These are phyloP conservation scores for Desmodesmus armatus DNA, from an alignment of 139 green algal species.

Conservation along the genomic window DNA sequence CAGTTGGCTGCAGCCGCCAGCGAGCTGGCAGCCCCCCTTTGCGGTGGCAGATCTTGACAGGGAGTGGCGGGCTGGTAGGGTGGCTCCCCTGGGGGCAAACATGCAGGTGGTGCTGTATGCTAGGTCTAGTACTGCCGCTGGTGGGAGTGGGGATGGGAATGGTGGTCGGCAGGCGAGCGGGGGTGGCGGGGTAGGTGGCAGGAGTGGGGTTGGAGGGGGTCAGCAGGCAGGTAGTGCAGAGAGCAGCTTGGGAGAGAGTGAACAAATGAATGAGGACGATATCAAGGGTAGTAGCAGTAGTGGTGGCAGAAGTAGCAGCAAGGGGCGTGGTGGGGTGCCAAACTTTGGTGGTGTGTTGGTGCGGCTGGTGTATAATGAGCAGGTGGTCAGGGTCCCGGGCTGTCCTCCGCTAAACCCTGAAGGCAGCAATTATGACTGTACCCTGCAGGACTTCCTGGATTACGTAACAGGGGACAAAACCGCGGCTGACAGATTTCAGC, in stretches of 20 bases:
- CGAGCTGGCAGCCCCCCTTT: constrained; percentile 27
- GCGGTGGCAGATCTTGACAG: constrained; percentile 19
- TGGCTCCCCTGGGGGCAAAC: constrained; percentile 60
- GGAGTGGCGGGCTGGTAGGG: constrained; percentile 50
- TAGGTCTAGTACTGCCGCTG: neutral
- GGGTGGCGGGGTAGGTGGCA: neutral
- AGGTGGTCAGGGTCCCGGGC: constrained; percentile 51
- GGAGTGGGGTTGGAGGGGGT: no score
- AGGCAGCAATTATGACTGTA: constrained; percentile 33
- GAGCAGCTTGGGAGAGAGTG: no score
- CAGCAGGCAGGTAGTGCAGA: no score
- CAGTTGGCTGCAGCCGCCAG: no score
- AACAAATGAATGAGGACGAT: no score
- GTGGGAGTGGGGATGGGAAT: neutral
- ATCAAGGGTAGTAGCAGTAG: no score
- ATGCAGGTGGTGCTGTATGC: constrained; percentile 61
- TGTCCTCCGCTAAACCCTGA: constrained; percentile 37
- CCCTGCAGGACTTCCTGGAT: constrained; percentile 49
- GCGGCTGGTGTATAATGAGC: constrained; percentile 65
- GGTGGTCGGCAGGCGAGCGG: neutral
- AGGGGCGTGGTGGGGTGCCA: neutral
- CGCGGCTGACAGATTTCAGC: neutral
- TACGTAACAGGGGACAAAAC: neutral
- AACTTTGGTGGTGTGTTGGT: constrained; percentile 23
- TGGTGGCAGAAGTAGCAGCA: neutral